A percentile compares a stretch with the other conserved stretches of the same genome.
These are phyloP conservation scores for Colletotrichum tropicicola DNA, from an alignment of 2,329 filamentous ascomycete species.

Conservation along the genomic window DNA sequence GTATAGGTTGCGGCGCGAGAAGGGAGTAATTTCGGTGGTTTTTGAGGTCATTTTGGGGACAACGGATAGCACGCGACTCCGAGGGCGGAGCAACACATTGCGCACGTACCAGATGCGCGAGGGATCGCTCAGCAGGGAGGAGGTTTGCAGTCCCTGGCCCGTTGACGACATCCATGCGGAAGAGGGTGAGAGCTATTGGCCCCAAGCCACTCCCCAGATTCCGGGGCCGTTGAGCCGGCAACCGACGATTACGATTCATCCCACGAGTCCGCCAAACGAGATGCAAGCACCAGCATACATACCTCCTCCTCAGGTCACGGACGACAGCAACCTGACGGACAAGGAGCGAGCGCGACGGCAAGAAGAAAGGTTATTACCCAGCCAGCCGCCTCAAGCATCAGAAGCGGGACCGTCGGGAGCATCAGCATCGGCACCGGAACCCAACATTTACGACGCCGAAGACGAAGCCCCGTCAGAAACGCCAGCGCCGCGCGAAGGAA, in stretches of 20 bases:
- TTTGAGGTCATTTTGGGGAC: constrained; percentile 92
- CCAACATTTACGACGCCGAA: constrained; percentile 59
- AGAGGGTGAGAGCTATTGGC: constrained; percentile 27
- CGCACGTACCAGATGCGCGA: constrained; percentile 35
- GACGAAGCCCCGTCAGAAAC: constrained; percentile 41
- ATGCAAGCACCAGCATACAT: constrained; percentile 57
- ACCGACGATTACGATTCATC: constrained; percentile 21
- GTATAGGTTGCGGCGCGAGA: constrained; percentile 84
- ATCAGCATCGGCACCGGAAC: constrained; percentile 32
- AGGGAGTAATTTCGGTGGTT: constrained; percentile 86
- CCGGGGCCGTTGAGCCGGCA: constrained; percentile 14
- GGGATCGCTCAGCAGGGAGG: constrained; percentile 42
- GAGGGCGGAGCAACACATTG: constrained; percentile 31
- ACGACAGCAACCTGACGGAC: constrained; percentile 75
- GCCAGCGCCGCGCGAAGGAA: constrained; percentile 29
- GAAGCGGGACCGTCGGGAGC: constrained; percentile 45
- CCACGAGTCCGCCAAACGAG: constrained; percentile 36
- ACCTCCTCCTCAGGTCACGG: constrained; percentile 66
- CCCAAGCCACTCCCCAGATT: constrained; percentile 10
- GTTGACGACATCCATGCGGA: constrained; percentile 19
- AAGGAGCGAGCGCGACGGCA: constrained; percentile 83
- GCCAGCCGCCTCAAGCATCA: constrained; percentile 67
- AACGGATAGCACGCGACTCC: constrained; percentile 69
- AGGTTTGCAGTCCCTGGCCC: constrained; percentile 33
- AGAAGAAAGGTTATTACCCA: constrained; percentile 83